Evolutionary conservation across 148 eudicot species (phyloP), one percentile per base, ranked within the genome.

Genomic region (Camellia lanceoleosa): DNA sequence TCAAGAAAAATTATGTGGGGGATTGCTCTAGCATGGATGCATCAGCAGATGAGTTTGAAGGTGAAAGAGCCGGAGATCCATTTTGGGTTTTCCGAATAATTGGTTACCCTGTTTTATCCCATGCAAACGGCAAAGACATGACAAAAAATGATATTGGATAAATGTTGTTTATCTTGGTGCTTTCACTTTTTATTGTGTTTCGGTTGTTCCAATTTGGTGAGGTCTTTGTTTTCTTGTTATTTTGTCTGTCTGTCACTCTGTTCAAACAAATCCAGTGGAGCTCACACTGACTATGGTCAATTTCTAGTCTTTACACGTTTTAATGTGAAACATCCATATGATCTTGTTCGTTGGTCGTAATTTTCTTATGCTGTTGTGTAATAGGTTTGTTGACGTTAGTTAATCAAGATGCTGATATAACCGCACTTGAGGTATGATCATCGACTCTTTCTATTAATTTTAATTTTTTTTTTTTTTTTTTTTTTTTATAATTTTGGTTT

Each of bases 1-100:
- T 93, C 95, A 51, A 89, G 89, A 80, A 96, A 92, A 85, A 93
- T 96, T 52, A 87, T 93, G 94, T 86, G 89, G 71, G 99, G 97
- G 30, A 92, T 96, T 60, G 95, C 98, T 86, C 84, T 93, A 77
- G 98, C 95, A 75, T 96, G 82, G 92, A 94, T 82, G 92, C 88
- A 77, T 83, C 95, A 46, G 71, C 84, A 38, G 85, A 86, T 81
- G 88, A 82, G 67, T 87, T 96, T 76, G 99, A 96, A 87, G 97
- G 95, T 38, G 80, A 83, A 46, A 87, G 78, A 73, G 99, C 99
- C 42, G 98, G 99, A 12, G 92, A 91, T 72, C 92, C 99, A 71
- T 93, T 96, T 84, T 96, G 99, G 99, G 99, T 93, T n/a, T 83
- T 91, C 79, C 93, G 98, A 61, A 82, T 92, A 67, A 91, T 96